These are phyloP conservation scores for Lactifluus volemus DNA, from an alignment of 768 basidiomycete species.

Conservation along the genomic window DNA sequence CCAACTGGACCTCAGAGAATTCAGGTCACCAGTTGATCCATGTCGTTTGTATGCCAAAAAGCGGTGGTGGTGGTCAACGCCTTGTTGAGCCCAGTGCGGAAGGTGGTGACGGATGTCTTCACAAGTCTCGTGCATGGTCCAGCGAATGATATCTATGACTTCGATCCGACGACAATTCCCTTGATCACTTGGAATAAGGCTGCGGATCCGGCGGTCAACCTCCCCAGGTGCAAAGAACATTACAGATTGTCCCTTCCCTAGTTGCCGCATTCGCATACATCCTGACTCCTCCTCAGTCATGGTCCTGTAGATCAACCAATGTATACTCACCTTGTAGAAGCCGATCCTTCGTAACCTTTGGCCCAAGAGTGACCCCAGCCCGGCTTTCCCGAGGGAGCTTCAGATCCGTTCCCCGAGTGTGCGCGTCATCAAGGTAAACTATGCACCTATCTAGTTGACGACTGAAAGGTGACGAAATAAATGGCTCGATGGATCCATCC, in stretches of 20 bases:
- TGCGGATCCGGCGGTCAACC: slow-evolving; percentile 9
- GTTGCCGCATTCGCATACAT: not conserved
- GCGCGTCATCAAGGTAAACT: slow-evolving; percentile 47
- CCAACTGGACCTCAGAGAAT: slow-evolving; percentile 1
- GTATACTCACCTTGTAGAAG: slow-evolving; percentile 36
- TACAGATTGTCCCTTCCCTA: too few species aligned
- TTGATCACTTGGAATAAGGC: not conserved
- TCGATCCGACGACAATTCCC: not conserved
- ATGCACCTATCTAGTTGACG: slow-evolving; percentile 29
- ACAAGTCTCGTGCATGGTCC: slow-evolving; percentile 15
- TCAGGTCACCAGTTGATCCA: not conserved
- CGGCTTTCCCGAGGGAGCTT: slow-evolving; percentile 36
- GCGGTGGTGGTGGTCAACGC: slow-evolving; percentile 3
- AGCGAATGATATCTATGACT: slow-evolving; percentile 12
- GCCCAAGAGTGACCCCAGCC: slow-evolving; percentile 25
- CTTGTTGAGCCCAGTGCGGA: not conserved
- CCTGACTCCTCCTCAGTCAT: not conserved
- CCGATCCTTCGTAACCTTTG: slow-evolving; percentile 40
- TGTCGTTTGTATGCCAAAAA: not conserved
- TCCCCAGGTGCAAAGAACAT: not conserved
- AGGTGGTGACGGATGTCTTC: slow-evolving; percentile 9
- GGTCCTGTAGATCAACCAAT: not conserved
- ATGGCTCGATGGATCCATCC: slow-evolving; percentile 29
- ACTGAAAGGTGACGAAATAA: slow-evolving; percentile 27
- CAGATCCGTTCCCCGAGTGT: slow-evolving; percentile 45